Base-by-base conservation (phyloP, 2,329 filamentous ascomycete genomes). In the Diaporthe eres region DNA sequence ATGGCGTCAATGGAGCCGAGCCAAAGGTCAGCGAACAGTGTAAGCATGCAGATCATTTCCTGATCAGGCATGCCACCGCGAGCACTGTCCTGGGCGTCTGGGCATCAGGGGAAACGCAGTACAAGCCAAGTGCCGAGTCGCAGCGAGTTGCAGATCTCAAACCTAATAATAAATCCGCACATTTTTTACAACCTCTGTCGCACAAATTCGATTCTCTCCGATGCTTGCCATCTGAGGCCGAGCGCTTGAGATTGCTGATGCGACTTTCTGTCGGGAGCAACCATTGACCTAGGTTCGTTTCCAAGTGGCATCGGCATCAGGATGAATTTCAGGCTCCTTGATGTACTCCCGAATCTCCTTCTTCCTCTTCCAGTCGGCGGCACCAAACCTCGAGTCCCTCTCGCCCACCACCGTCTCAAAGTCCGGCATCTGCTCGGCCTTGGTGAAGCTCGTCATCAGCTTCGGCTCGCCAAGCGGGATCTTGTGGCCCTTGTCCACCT, bases 401-500 rank as follows among this genome's bases (percentile, higher is more conserved):
- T 87, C 84, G 0, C 83, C 83, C 7, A 90, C 84, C 1, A 80
- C 77, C 76, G 81, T 84, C 19, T 86, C 85, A 77, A 89, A 87
- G 49, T 87, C 86, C 2, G 78, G 75, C 42, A 90, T 81, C 79
- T 90, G 88, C 0, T 85, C 85, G n/a, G 86, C 83, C 1, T 81
- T 84, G 4, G 87, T 89, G 76, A 87, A 88, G 79, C 88, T 90
- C 15, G 86, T 89, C 89, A 90, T 90, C 9, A 91, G 82, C 79
- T 87, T 85, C 12, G 89, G 89, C 77, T 86, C 84, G 0, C 89
- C 89, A 4, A 91, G 78, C 0, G 89, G 89, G 42, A 91, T 76
- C 76, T 81, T 81, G 80, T 96, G 91, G 0, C 94, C 94, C 8
- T 90, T 87, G 84, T 97, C 95, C 22, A 93, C 91, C 88, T 97